Base-by-base conservation (phyloP, 345 rosid species). In the Garcia nutans region DNA sequence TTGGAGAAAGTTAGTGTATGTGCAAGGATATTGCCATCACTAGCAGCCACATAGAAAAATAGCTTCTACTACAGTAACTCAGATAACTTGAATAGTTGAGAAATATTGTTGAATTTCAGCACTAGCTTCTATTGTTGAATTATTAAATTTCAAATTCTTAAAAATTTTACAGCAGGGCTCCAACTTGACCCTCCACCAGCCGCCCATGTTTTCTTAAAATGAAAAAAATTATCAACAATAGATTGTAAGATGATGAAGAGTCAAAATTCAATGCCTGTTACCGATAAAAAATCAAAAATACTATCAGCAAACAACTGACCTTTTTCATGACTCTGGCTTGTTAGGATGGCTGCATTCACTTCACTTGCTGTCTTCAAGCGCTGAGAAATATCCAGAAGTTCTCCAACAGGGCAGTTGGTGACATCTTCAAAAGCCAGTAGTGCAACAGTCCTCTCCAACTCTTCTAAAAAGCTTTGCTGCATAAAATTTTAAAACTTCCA, bases 251-350 rank as follows among this genome's bases (percentile, higher is more conserved):
- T 41, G 2, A 64, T 33, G 49, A 64, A 9, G 41, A 3, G 41
- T 37, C 41, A 37, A 19, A 37, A 24, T 65, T 44, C 41, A 8
- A 37, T 15, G 20, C 10, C 19, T 33, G 3, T 15, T 49, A 2
- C 42, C 9, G 37, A 49, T 42, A 11, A 11, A 22, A 58, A 42
- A 11, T 42, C 12, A 71, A 10, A 71, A 57, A 45, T 8, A 24
- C 10, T 20, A 45, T 19, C 49, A 10, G 66, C 49, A 45, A 47
- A 16, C 23, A 31, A 37, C 79, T 6, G 67, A 94, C 99, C 97
- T 91, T 96, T 94, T 81, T 96, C 98, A 66, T 89, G 99, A 74
- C 97, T 92, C 86, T 93, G 99, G 85, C 99, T 93, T 47, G 95
- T 96, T 75, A 96, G 95, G 73, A 96, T 96, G 42, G 99, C 99